Evolutionary conservation across 306 rosid genomes (phyloP), one percentile per base, ranked within the genome.

Genomic region (Styphnolobium japonicum): DNA sequence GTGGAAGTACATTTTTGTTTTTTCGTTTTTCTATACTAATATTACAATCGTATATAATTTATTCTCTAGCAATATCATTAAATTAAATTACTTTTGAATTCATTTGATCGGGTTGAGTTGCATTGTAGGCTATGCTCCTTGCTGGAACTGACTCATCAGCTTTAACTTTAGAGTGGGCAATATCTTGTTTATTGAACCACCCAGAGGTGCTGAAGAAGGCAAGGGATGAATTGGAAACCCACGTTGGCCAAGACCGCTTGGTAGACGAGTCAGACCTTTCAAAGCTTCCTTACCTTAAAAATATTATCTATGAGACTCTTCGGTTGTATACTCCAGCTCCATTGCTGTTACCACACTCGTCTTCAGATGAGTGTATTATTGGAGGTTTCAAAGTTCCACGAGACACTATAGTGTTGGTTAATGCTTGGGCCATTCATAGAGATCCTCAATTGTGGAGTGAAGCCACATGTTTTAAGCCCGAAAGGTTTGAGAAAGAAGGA

Each of bases 381-480:
- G 84, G 52, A 4, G 90, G 85, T 18, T 89, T 49, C 3, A 48
- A 80, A 0, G 66, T 88, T 5, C 93, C 92, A 0, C 66, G 60
- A 1, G 82, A 62, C 71, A 88, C 94, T 0, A 86, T 85, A 2
- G 83, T 89, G 3, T 36, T 91, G 4, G 18, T 89, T 2, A 87
- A 91, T 27, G 89, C 81, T 1, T 91, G 93, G 92, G 87, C 88
- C 40, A 84, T 87, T 23, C 90, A 89, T 3, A 86, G 92, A 52
- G 92, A 91, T 40, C 87, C 87, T 0, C 3, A 62, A 2, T 0
- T 42, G 0, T 89, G 92, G 97, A 80, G 49, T 6, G 89, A 86
- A 0, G 73, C 83, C 0, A 52, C 65, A 0, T 53, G 56, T 3
- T 91, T 91, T 19, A 86, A 75, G 56, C 85, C 81, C 0, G 85